phyloP scores from a whole-genome alignment of 225 moss, liverwort and hornwort genomes.

The Bryoerythrophyllum caledonicum region DNA sequence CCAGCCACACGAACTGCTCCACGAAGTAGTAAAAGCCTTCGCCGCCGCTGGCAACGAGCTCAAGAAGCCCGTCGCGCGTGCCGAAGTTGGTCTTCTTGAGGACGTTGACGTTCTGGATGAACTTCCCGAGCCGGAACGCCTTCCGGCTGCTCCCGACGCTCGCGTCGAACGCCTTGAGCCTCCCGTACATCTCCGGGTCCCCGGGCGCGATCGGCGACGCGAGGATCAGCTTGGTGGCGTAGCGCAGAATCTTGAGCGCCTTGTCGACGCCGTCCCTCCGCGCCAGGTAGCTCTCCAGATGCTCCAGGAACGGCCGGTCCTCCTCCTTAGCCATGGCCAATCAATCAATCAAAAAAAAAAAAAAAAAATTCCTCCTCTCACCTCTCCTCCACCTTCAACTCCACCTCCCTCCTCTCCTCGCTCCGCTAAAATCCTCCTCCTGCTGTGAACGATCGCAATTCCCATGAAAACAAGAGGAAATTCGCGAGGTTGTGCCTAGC shows the following conservation, averaged over 20 bases:
- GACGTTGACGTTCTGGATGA: slow-evolving; percentile 83
- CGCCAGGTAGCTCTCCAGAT: slow-evolving; percentile 76
- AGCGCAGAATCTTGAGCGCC: slow-evolving; percentile 84
- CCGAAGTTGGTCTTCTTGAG: slow-evolving; percentile 47
- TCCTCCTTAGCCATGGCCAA: slow-evolving; percentile 38
- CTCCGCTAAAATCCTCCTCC: neutral
- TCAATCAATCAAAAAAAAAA: neutral
- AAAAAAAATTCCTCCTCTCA: too few species aligned
- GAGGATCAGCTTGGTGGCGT: slow-evolving; percentile 72
- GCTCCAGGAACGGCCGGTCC: slow-evolving; percentile 66
- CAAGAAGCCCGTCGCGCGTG: slow-evolving; percentile 59
- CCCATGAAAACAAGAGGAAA: neutral
- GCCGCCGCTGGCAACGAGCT: slow-evolving; percentile 69
- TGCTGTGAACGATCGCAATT: neutral
- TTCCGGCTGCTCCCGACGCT: slow-evolving; percentile 91
- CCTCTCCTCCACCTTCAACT: neutral
- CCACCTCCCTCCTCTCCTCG: neutral
- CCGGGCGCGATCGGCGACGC: slow-evolving; percentile 53
- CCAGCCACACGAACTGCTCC: slow-evolving; percentile 98
- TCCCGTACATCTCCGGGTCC: slow-evolving; percentile 41
- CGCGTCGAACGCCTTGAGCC: slow-evolving; percentile 69
- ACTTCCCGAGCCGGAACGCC: slow-evolving; percentile 93
- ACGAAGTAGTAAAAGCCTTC: slow-evolving; percentile 93
- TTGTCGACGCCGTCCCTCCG: slow-evolving; percentile 95
- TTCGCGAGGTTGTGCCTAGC: neutral